Conservation (phyloP, 2,329 filamentous ascomycete genomes). For the Talaromyces funiculosus region DNA sequence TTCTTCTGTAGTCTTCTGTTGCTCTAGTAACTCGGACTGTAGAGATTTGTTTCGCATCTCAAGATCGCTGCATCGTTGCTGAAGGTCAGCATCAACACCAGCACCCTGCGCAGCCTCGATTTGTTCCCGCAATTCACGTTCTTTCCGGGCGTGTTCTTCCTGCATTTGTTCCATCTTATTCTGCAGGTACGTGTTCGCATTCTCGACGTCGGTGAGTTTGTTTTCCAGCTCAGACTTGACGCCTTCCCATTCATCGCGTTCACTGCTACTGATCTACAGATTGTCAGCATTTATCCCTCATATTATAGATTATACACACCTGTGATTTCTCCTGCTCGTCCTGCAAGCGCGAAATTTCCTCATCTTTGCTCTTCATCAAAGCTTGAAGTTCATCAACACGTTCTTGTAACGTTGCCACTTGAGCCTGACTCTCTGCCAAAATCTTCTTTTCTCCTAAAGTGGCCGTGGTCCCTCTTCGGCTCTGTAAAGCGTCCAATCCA, state of each 20-base stretch:
- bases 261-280: conserved; percentile 46
- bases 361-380: conserved; percentile 63
- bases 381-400: conserved; percentile 69
- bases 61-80: conserved; percentile 54
- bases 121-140: conserved; percentile 58
- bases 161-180: conserved; percentile 71
- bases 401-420: conserved; percentile 67
- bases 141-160: conserved; percentile 59
- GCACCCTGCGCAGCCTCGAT: conserved; percentile 43
- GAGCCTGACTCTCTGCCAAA: conserved; percentile 72
- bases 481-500: conserved; percentile 49
- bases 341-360: conserved; percentile 59
- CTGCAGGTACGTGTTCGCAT: conserved; percentile 71
- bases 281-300: conserved; percentile 9
- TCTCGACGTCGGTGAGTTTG: conserved; percentile 68
- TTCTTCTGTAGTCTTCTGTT: conserved; percentile 78
- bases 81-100: conserved; percentile 50
- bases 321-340: conserved; percentile 50
- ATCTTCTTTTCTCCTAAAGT: conserved; percentile 60
- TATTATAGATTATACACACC: conserved; percentile 26
- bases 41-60: conserved; percentile 62
- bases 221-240: conserved; percentile 63
- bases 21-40: conserved; percentile 60
- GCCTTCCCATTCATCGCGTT: conserved; percentile 66
- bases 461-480: conserved; percentile 45